A percentile compares a stretch with the other conserved stretches of the same genome.
Evolutionary conservation across 768 basidiomycete species (phyloP).

Genomic region (Lentinus tigrinus): DNA sequence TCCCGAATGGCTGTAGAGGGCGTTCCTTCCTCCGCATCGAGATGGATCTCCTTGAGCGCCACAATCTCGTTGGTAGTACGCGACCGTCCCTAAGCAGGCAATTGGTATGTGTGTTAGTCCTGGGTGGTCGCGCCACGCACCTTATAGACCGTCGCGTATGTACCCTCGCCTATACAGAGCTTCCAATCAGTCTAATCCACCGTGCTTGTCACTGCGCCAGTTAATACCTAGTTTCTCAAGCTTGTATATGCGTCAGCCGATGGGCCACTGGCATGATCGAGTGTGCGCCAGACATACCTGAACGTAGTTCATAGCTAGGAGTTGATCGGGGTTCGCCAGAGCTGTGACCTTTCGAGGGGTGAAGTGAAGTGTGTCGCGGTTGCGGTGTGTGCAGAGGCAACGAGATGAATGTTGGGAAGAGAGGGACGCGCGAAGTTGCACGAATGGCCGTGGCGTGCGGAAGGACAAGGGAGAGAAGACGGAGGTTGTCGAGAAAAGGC

Average conservation of each 20-base stretch:
- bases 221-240: slow-evolving; percentile 77
- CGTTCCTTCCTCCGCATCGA: slow-evolving; percentile 98
- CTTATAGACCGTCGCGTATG: slow-evolving; percentile 98
- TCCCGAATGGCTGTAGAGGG: slow-evolving; percentile 98
- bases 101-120: slow-evolving; percentile 2
- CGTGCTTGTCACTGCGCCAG: not conserved
- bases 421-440: not conserved
- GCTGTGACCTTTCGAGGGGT: not conserved
- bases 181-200: slow-evolving; percentile 3
- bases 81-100: slow-evolving; percentile 71
- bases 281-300: slow-evolving; percentile 38
- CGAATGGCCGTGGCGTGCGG: not conserved
- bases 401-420: not conserved
- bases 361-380: not conserved
- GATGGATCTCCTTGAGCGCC: slow-evolving; percentile 97
- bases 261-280: not conserved
- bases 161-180: slow-evolving; percentile 70
- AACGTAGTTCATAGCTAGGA: slow-evolving; percentile 53
- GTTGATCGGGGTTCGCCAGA: not conserved
- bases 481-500: not conserved
- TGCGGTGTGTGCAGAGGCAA: not conserved
- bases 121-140: slow-evolving; percentile 40
- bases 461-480: not conserved
- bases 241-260: slow-evolving; percentile 33
- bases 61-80: slow-evolving; percentile 98